A percentile compares a stretch with the other conserved stretches of the same genome.
phyloP scores from a whole-genome alignment of 179 eudicot genomes.

The Silene noctiflora region DNA sequence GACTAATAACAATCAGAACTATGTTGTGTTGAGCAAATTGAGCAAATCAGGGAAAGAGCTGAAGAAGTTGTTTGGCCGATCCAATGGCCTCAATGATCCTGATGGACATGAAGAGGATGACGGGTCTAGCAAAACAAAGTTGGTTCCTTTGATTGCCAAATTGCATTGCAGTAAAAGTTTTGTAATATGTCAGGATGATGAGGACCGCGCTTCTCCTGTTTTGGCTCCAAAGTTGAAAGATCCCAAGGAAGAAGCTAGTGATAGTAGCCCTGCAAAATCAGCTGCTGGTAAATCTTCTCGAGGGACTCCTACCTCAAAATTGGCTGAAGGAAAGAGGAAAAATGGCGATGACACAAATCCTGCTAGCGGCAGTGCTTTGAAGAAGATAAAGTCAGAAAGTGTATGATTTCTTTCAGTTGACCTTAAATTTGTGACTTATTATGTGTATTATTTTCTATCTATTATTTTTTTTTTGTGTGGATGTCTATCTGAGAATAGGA shows the following conservation, averaged over 20 bases:
- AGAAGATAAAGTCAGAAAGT: constrained; percentile 81
- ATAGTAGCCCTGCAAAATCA: constrained; percentile 59
- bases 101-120: constrained; percentile 57
- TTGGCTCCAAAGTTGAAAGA: constrained; percentile 66
- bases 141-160: not conserved
- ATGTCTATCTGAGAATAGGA: constrained; percentile 41
- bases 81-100: constrained; percentile 74
- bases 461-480: not conserved
- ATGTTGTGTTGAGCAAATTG: constrained; percentile 50
- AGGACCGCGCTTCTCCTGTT: constrained; percentile 59
- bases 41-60: constrained; percentile 93
- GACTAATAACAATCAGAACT: constrained; percentile 43
- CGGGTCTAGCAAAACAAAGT: not conserved
- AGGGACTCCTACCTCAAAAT: constrained; percentile 67
- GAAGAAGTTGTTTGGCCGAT: constrained; percentile 73
- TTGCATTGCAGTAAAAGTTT: not conserved
- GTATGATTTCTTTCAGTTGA: constrained; percentile 34
- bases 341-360: constrained; percentile 63
- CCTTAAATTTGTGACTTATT: not conserved
- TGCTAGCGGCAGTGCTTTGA: constrained; percentile 46
- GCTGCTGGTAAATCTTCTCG: constrained; percentile 47
- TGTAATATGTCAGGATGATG: constrained; percentile 56
- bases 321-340: constrained; percentile 81
- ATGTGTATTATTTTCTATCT: constrained; percentile 3
- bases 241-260: constrained; percentile 68